These are phyloP conservation scores for Epichloe elymi DNA, from an alignment of 2,329 filamentous ascomycete species.

Conservation along the genomic window DNA sequence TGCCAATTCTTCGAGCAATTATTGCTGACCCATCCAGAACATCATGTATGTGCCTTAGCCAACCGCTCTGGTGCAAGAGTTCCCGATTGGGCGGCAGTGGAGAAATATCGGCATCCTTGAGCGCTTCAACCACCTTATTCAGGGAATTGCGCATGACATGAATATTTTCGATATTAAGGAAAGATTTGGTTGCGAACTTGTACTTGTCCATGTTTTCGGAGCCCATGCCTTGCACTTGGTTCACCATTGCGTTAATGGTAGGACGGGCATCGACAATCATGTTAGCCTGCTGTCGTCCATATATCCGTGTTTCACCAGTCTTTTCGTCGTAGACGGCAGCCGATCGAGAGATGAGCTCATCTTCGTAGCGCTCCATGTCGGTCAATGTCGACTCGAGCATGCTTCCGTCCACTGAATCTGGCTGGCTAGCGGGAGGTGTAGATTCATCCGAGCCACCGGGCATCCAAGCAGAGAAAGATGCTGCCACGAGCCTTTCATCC, in stretches of 20 bases:
- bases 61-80: conserved; percentile 67
- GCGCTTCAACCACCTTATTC: conserved; percentile 71
- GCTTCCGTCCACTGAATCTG: conserved; percentile 28
- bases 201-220: conserved; percentile 99
- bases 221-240: conserved; percentile 84
- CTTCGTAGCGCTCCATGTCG: conserved; percentile 54
- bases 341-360: conserved; percentile 43
- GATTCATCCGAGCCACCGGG: conserved; percentile 20
- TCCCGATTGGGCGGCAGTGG: conserved; percentile 72
- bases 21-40: conserved; percentile 74
- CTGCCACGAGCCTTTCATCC: conserved; percentile 84
- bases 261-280: conserved; percentile 92
- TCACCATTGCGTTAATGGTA: conserved; percentile 85
- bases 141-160: conserved; percentile 94
- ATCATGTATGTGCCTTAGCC: conserved; percentile 78
- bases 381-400: conserved; percentile 36
- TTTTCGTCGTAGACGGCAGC: conserved; percentile 39
- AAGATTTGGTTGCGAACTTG: conserved; percentile 79
- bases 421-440: conserved; percentile 32
- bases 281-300: conserved; percentile 86
- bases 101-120: conserved; percentile 87
- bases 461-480: conserved; percentile 56
- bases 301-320: conserved; percentile 53
- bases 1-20: conserved; percentile 76
- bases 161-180: conserved; percentile 94